Evolutionary conservation across 2,329 filamentous ascomycete genomes (phyloP).

Genomic region (Aureobasidium sp.): DNA sequence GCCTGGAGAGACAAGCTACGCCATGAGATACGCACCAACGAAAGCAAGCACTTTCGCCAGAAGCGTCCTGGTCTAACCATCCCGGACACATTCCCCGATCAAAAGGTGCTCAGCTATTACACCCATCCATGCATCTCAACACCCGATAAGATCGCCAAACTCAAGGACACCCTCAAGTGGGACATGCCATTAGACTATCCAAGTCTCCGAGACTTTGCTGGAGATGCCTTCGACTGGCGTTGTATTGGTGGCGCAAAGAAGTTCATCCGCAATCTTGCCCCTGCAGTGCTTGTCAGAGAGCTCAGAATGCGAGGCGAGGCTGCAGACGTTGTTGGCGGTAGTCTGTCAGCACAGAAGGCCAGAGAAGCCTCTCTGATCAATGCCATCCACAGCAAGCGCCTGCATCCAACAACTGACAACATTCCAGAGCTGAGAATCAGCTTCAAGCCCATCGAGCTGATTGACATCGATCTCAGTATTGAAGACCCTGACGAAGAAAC

Average conservation of each 20-base stretch:
- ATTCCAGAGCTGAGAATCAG: conserved; percentile 71
- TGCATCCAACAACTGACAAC: conserved; percentile 67
- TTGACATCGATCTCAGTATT: conserved; percentile 65
- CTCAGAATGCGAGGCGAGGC: conserved; percentile 35
- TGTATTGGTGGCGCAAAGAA: conserved; percentile 73
- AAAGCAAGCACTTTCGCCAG: conserved; percentile 69
- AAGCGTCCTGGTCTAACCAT: conserved; percentile 69
- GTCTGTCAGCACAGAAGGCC: conserved; percentile 36
- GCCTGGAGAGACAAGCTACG: conserved; percentile 67
- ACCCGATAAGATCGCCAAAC: conserved; percentile 46
- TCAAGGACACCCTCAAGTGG: conserved; percentile 53
- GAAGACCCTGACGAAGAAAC: conserved; percentile 68
- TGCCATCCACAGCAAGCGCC: conserved; percentile 59
- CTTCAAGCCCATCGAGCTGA: conserved; percentile 68
- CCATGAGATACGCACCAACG: conserved; percentile 75
- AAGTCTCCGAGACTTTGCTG: conserved; percentile 65
- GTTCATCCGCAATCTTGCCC: conserved; percentile 72
- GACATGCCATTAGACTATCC: conserved; percentile 56
- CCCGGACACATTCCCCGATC: conserved; percentile 73
- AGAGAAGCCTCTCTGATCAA: conserved; percentile 53
- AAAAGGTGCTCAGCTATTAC: conserved; percentile 76
- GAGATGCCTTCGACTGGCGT: conserved; percentile 80
- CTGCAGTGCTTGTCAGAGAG: conserved; percentile 62
- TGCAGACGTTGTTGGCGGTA: conserved; percentile 14
- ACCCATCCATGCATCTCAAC: conserved; percentile 77